A percentile compares a stretch with the other conserved stretches of the same genome.
These are phyloP conservation scores for Myochromella boudieri DNA, from an alignment of 768 basidiomycete genomes.

Conservation along the genomic window DNA sequence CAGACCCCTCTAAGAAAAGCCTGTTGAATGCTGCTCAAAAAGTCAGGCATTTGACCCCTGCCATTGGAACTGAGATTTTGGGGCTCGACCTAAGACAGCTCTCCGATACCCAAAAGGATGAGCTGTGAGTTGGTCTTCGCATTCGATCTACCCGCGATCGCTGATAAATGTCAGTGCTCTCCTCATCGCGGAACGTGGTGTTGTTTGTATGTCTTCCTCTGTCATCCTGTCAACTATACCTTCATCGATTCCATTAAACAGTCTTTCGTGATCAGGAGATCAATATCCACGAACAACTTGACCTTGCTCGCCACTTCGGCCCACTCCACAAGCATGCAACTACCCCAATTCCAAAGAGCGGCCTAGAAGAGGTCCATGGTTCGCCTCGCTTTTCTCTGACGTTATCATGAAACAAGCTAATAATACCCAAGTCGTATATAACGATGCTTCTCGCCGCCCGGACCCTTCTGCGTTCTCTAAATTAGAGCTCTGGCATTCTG, in stretches of 20 bases:
- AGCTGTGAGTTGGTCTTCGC: conserved; percentile 49
- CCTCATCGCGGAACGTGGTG: conserved; percentile 72
- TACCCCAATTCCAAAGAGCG: conserved; percentile 72
- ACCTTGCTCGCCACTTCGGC: conserved; percentile 71
- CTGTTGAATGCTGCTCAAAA: conserved; percentile 65
- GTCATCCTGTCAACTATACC: neutral
- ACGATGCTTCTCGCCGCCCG: conserved; percentile 60
- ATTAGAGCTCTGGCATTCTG: conserved; percentile 79
- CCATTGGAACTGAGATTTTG: conserved; percentile 72
- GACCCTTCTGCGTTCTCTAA: conserved; percentile 68
- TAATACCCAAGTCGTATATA: conserved; percentile 59
- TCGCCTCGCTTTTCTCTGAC: conserved; percentile 16
- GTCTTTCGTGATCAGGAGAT: conserved; percentile 79
- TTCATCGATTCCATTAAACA: conserved; percentile 22
- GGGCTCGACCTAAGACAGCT: conserved; percentile 76
- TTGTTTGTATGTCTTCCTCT: conserved; percentile 51
- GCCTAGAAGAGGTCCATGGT: conserved; percentile 78
- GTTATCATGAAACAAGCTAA: conserved; percentile 6
- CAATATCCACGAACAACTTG: conserved; percentile 65
- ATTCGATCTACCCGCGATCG: conserved; percentile 7
- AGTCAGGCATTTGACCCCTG: conserved; percentile 66
- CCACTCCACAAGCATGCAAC: conserved; percentile 84
- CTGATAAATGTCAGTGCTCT: conserved; percentile 47
- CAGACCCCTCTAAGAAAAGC: conserved; percentile 68
- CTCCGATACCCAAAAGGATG: conserved; percentile 69